phyloP scores from a whole-genome alignment of 129 eudicot species.

The Chrysanthemum seticuspe region DNA sequence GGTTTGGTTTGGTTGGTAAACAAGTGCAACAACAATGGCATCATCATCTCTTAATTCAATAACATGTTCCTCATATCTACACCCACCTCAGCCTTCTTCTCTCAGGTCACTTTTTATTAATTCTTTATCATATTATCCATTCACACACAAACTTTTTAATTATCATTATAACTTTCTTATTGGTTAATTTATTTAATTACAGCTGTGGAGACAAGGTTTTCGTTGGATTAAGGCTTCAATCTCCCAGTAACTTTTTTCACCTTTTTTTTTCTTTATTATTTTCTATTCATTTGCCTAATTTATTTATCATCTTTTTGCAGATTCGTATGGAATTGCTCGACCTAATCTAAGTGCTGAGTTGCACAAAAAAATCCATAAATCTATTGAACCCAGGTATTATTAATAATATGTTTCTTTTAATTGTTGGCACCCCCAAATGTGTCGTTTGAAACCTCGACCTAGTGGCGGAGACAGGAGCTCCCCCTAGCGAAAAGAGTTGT shows the following conservation, averaged over 20 bases:
- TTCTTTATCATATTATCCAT: too few relatives aligned
- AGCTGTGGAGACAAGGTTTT: conserved; percentile 61
- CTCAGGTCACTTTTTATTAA: background rate
- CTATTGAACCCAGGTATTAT: conserved; percentile 57
- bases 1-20: background rate
- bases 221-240: conserved; percentile 70
- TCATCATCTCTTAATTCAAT: background rate
- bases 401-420: background rate
- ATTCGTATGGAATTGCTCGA: conserved; percentile 48
- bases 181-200: background rate
- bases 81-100: background rate
- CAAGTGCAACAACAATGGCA: background rate
- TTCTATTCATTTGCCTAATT: background rate
- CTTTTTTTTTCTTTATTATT: background rate
- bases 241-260: conserved; percentile 42
- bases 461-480: too few relatives aligned
- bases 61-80: background rate
- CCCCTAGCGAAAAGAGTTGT: too few relatives aligned
- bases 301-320: conserved; percentile 29
- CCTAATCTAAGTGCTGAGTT: conserved; percentile 61
- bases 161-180: too few relatives aligned
- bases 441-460: too few relatives aligned
- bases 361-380: conserved; percentile 55
- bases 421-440: background rate
- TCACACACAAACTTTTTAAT: too few relatives aligned